Percentiles rank a stretch among this genome's conserved stretches.
Evolutionary conservation across 352 stramenopile species (phyloP).

Genomic region (Pythium aphanidermatum): DNA sequence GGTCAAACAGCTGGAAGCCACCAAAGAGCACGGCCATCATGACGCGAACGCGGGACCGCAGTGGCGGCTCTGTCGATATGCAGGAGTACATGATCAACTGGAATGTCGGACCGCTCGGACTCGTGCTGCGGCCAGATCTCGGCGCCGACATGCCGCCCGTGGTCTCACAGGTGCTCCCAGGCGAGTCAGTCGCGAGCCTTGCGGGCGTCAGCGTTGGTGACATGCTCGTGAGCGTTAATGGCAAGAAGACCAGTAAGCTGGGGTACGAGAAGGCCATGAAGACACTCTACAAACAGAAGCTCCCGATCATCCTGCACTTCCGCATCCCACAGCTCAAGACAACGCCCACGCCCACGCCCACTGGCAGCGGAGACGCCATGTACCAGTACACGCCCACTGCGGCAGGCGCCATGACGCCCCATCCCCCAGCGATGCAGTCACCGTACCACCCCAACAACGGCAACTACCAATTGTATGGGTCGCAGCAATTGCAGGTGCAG

Average conservation of each 20-base stretch:
- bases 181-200: conserved; percentile 67
- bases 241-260: conserved; percentile 64
- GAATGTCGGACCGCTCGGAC: conserved; percentile 69
- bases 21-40: conserved; percentile 4
- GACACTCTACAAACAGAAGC: conserved; percentile 68
- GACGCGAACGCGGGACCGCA: conserved; percentile 11
- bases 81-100: conserved; percentile 85
- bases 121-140: conserved; percentile 65
- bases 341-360: background rate
- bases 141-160: conserved; percentile 73
- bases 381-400: conserved; percentile 1
- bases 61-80: conserved; percentile 17
- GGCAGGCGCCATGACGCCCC: too few species aligned
- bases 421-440: too few species aligned
- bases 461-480: background rate
- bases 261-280: conserved; percentile 78
- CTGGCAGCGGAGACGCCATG: background rate
- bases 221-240: conserved; percentile 73
- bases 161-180: conserved; percentile 60
- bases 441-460: background rate
- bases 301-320: conserved; percentile 75
- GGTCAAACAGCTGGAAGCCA: too few species aligned
- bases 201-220: conserved; percentile 58
- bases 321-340: conserved; percentile 38
- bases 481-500: background rate